A percentile compares a stretch with the other conserved stretches of the same genome.
These are phyloP conservation scores for Sphagnum contortum DNA, from an alignment of 225 moss, liverwort and hornwort genomes.

Conservation along the genomic window DNA sequence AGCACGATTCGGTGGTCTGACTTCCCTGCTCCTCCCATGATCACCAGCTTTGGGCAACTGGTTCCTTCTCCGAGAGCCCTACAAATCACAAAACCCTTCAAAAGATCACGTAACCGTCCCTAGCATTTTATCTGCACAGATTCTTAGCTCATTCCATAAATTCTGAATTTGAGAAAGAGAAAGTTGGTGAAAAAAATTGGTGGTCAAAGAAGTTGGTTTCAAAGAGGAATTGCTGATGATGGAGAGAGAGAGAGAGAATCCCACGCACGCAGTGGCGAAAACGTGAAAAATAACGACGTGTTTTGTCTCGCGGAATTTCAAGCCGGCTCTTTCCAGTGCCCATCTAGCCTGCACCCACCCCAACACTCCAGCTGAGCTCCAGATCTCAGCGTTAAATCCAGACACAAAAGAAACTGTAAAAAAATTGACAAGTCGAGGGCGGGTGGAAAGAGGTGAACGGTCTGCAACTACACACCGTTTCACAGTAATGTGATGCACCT, in stretches of 20 bases:
- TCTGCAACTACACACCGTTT: conserved; percentile 42
- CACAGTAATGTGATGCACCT: conserved; percentile 93
- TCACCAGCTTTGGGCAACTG: conserved; percentile 87
- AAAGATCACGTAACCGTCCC: too few species aligned
- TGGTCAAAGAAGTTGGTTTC: too few species aligned
- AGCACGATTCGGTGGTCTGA: conserved; percentile 30
- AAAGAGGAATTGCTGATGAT: too few species aligned
- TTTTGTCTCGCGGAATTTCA: conserved; percentile 55
- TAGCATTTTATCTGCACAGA: too few species aligned
- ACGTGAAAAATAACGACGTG: conserved; percentile 84
- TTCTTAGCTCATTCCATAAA: too few species aligned
- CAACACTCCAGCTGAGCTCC: background rate
- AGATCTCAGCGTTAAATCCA: too few species aligned
- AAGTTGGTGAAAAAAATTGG: too few species aligned
- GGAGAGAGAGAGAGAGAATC: too few species aligned
- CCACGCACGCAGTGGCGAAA: conserved; percentile 66
- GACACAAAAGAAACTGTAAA: too few species aligned
- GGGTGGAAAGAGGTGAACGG: too few species aligned
- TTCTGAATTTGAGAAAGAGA: too few species aligned
- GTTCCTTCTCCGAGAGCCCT: conserved; percentile 84
- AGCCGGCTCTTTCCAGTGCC: conserved; percentile 81
- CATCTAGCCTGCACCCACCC: conserved; percentile 68
- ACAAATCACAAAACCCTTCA: background rate
- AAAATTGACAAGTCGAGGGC: too few species aligned
- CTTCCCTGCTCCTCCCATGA: conserved; percentile 34